Percentiles rank a stretch among this genome's conserved stretches.
Conservation (phyloP, 1,284 basidiomycete species). For the Marasmius fiardii region DNA sequence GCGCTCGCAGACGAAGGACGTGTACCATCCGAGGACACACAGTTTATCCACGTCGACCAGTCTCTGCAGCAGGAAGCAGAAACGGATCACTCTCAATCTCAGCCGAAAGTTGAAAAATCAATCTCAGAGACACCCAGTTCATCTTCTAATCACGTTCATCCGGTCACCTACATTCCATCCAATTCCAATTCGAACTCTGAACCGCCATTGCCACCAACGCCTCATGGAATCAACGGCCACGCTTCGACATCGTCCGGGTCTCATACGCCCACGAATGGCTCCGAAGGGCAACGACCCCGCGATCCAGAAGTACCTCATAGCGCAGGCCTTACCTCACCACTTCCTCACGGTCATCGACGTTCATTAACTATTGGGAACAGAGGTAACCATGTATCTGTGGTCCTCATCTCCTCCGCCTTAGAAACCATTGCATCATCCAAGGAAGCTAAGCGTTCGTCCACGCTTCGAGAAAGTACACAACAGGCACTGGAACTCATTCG, state of each 20-base stretch:
- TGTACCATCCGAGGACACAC: background rate
- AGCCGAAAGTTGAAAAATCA: background rate
- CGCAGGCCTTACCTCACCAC: constrained; percentile 3
- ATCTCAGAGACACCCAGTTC: background rate
- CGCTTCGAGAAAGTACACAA: constrained; percentile 81
- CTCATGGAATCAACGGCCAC: background rate
- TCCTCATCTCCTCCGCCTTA: constrained; percentile 82
- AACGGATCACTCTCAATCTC: background rate
- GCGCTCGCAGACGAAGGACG: constrained; percentile 1
- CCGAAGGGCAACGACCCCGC: background rate
- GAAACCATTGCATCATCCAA: constrained; percentile 86
- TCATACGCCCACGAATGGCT: background rate
- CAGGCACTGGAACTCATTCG: constrained; percentile 83
- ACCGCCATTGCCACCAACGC: background rate
- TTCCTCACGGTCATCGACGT: constrained; percentile 33
- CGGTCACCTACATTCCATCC: background rate
- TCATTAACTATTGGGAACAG: constrained; percentile 73
- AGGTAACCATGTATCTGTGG: constrained; percentile 65
- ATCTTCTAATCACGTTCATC: background rate
- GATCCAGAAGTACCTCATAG: constrained; percentile 5
- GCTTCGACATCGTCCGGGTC: background rate
- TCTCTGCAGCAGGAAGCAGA: background rate
- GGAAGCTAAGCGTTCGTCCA: constrained; percentile 82
- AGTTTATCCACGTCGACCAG: background rate
- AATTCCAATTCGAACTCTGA: background rate